These are phyloP conservation scores for Lithohypha guttulata DNA, from an alignment of 2,329 filamentous ascomycete species.

Conservation along the genomic window DNA sequence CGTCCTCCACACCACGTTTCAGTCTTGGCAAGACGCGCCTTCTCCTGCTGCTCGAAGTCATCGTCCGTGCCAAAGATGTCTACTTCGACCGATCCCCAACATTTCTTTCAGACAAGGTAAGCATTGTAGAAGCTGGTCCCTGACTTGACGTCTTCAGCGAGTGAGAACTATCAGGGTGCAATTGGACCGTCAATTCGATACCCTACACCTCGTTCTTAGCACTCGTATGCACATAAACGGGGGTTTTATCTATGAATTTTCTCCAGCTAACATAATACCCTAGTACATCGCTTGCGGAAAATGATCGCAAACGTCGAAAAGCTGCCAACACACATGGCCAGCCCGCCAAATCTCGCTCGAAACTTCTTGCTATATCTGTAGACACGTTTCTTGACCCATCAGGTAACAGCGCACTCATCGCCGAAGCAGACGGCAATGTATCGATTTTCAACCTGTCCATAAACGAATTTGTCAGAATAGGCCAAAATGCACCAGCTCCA, in stretches of 20 bases:
- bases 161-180: no score
- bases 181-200: no score
- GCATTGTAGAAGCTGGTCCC: no score
- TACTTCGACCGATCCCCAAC: constrained; percentile 59
- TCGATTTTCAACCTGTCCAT: constrained; percentile 44
- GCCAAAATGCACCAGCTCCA: constrained; percentile 66
- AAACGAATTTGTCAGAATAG: constrained; percentile 29
- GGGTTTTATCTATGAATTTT: no score
- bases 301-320: constrained; percentile 56
- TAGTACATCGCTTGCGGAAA: constrained; percentile 40
- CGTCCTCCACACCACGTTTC: no score
- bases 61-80: constrained; percentile 46
- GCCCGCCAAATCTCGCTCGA: constrained; percentile 71
- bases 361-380: constrained; percentile 59
- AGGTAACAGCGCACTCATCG: constrained; percentile 54
- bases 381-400: constrained; percentile 13
- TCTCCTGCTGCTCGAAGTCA: neutral
- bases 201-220: constrained; percentile 4
- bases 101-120: constrained; percentile 91
- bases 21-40: neutral
- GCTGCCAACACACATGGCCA: constrained; percentile 73
- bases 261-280: no score
- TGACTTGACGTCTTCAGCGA: no score
- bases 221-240: neutral
- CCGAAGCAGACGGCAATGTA: constrained; percentile 75